Evolutionary conservation across 1,284 basidiomycete species (phyloP), one percentile per base, ranked within the genome.

Genomic region (Leccinum subatratum): DNA sequence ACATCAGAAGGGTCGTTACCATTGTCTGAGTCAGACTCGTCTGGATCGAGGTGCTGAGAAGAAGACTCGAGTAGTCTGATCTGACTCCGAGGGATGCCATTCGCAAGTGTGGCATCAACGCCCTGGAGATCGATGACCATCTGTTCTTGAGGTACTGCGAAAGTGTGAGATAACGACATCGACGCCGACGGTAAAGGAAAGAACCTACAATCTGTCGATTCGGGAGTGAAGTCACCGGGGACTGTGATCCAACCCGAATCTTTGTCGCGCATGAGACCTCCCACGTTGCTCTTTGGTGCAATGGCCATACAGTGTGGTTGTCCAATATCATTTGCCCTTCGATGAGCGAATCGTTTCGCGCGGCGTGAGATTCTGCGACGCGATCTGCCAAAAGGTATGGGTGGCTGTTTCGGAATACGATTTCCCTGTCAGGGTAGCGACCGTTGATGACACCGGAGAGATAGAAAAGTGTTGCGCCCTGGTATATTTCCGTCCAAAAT

Each of bases 401-500:
- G 77, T 99, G 97, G 3, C 86, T 82, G 75, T 99, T 99, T 65
- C 97, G 87, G 83, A 98, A 99, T 60, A 97, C 85, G 68, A 98
- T 96, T 80, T 99, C 97, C 28, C 87, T 89, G 79, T 99, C 97
- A 25, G 97, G 97, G 76, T 99, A 99, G 45, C 97, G 93, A 14
- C 96, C 96, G 73, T 99, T 99, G 72, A 99, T 86, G 58, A 99
- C 95, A 18, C 97, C 97, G 1, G 94, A 96, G 61, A 99, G 90
- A 78, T 98, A 98, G 81, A 99, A 99, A 18, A 99, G 88, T 78
- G 98, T 99, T 60, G 97, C 96, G 62, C 97, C 97, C 76, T 96
- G 93, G 79, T 98, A 98, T 18, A 99, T 98, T 78, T 99, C 97
- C 0, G 96, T 95, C 96, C 97, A 99, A 81, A 99, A 99, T n/a